Conservation (phyloP, 2,329 filamentous ascomycete genomes). For the Apiospora phragmitis region DNA sequence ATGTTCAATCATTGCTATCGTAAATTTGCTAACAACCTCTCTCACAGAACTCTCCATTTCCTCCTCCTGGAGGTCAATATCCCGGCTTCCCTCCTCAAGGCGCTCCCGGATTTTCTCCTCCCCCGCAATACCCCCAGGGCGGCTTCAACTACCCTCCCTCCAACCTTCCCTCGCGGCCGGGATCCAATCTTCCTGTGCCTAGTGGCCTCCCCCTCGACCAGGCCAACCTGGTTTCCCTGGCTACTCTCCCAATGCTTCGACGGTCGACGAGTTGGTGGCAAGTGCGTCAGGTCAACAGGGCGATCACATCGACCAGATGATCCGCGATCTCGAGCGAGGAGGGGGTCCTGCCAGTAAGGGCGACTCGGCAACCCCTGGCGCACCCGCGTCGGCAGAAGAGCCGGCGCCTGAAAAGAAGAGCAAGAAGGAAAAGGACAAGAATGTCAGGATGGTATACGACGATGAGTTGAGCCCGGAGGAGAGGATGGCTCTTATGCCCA, state of each 20-base stretch:
- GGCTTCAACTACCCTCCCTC: constrained; percentile 36
- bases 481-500: constrained; percentile 77
- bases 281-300: constrained; percentile 43
- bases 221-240: constrained; percentile 33
- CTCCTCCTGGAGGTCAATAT: constrained; percentile 40
- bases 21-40: constrained; percentile 7
- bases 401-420: constrained; percentile 59
- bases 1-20: background rate
- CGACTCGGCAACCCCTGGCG: constrained; percentile 20
- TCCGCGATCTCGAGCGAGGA: constrained; percentile 59
- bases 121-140: constrained; percentile 37
- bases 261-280: constrained; percentile 49
- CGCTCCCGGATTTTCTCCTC: constrained; percentile 34
- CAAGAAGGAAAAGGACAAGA: constrained; percentile 69
- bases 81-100: constrained; percentile 41
- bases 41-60: constrained; percentile 42
- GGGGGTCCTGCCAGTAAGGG: constrained; percentile 43
- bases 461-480: constrained; percentile 85
- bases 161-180: constrained; percentile 48
- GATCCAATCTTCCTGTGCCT: constrained; percentile 39
- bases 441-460: constrained; percentile 75
- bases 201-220: constrained; percentile 47
- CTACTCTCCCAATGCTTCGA: constrained; percentile 38
- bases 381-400: constrained; percentile 39
- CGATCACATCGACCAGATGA: constrained; percentile 66